Base-by-base conservation (phyloP, 768 basidiomycete genomes). In the Nidularia pulvinata region DNA sequence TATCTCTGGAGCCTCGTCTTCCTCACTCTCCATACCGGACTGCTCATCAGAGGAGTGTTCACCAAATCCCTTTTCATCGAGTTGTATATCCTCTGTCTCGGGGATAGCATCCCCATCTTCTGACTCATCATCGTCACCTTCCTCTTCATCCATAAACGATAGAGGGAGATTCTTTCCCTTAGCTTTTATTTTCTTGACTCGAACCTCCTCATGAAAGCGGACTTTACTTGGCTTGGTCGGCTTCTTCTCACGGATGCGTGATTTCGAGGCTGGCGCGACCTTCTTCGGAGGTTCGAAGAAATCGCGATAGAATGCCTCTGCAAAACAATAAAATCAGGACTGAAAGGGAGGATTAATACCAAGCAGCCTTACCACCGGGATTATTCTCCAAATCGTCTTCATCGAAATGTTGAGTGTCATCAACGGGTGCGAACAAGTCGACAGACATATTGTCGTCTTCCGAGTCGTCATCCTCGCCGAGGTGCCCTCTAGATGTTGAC, bases 171-270 rank as follows among this genome's bases (percentile, higher is more conserved):
- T 83, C 65, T 82, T 91, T 3, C 88, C 88, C 19, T 83, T 81
- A 1, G 86, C 74, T 59, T 86, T 86, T 62, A 95, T 93, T 46
- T 82, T 88, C 71, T 86, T 93, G 36, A 95, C 88, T 36, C 84
- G 75, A 30, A 95, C 93, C 61, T 86, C 79, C 4, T 92, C 88
- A 61, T 86, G 81, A 65, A 95, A 95, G 19, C 89, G 85, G 9
- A 95, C 93, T 52, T 77, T 82, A 39, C 74, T 70, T 35, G 70
- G 59, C 32, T 49, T 47, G 42, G 30, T 61, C 6, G 60, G 36
- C 44, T 36, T 51, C 37, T 63, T 36, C 52, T 52, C 50, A 61
- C 47, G 10, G 61, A 39, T 1, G 60, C 11, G 52, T 47, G 66
- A 62, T 42, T 57, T 59, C 42, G 22, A 54, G 34, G 37, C 55